Conservation (phyloP, 768 basidiomycete species). For the Tricholoma hemisulphureum region DNA sequence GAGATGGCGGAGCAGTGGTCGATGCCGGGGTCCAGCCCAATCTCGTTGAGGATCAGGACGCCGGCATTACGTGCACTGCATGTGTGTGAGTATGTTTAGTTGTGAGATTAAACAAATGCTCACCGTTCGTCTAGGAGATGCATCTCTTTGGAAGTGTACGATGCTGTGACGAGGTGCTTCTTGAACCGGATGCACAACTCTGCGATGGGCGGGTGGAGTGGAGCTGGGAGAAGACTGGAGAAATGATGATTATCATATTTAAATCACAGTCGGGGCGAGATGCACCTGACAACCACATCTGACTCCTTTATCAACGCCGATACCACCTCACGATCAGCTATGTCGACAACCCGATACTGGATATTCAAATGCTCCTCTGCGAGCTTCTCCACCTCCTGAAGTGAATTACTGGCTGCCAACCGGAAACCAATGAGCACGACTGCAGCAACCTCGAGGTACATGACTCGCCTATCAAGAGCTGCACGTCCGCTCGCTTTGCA, state of each 20-base stretch:
- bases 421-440: constrained; percentile 5
- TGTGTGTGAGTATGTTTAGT: not conserved
- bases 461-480: constrained; percentile 69
- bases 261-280: too few relatives aligned
- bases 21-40: constrained; percentile 86
- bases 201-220: constrained; percentile 71
- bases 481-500: constrained; percentile 56
- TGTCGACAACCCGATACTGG: constrained; percentile 56
- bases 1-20: constrained; percentile 86
- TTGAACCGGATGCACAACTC: constrained; percentile 64
- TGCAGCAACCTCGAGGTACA: constrained; percentile 36
- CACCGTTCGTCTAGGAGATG: constrained; percentile 58
- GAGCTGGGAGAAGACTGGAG: constrained; percentile 80
- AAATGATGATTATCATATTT: too few relatives aligned
- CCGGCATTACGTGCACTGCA: constrained; percentile 56
- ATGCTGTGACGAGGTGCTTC: constrained; percentile 87
- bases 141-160: constrained; percentile 85
- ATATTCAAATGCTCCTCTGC: constrained; percentile 49
- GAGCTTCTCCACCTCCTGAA: constrained; percentile 53
- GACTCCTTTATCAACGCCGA: constrained; percentile 53
- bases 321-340: constrained; percentile 47
- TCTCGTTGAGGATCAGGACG: constrained; percentile 83
- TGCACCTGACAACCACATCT: constrained; percentile 88
- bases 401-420: constrained; percentile 68
- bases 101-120: constrained; percentile 12